Percentiles rank a stretch among this genome's conserved stretches.
Conservation (phyloP, 1,284 basidiomycete species). For the Amylostereum areolatum region DNA sequence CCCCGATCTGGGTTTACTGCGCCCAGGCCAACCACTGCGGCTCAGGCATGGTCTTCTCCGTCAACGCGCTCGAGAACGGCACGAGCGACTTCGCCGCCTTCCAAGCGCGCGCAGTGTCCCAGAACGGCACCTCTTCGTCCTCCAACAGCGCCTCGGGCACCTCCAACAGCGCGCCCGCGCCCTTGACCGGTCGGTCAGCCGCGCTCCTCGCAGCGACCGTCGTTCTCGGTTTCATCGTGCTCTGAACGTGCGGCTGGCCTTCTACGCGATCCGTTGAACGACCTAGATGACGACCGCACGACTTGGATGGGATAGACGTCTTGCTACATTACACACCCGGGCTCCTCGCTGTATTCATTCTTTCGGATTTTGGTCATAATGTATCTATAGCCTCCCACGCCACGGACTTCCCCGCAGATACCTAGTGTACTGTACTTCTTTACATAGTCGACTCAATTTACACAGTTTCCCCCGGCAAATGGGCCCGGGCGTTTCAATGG, state of each 20-base stretch:
- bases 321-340: no score
- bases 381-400: no score
- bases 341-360: no score
- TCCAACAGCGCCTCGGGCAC: conserved; percentile 5
- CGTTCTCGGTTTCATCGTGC: neutral
- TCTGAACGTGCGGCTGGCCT: neutral
- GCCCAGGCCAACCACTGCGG: conserved; percentile 46
- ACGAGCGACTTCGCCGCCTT: conserved; percentile 55
- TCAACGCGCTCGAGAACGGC: conserved; percentile 49
- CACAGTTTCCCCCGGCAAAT: no score
- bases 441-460: no score
- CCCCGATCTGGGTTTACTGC: conserved; percentile 41
- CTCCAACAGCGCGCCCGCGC: neutral
- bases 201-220: neutral
- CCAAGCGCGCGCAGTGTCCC: conserved; percentile 34
- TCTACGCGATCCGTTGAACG: no score
- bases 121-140: conserved; percentile 31
- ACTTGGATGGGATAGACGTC: no score
- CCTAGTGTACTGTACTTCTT: no score
- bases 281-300: no score
- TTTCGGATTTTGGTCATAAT: no score
- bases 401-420: no score
- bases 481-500: no score
- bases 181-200: neutral
- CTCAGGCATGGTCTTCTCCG: conserved; percentile 60